Base-by-base conservation (phyloP, 306 rosid species). In the Acacia melanoxylon region DNA sequence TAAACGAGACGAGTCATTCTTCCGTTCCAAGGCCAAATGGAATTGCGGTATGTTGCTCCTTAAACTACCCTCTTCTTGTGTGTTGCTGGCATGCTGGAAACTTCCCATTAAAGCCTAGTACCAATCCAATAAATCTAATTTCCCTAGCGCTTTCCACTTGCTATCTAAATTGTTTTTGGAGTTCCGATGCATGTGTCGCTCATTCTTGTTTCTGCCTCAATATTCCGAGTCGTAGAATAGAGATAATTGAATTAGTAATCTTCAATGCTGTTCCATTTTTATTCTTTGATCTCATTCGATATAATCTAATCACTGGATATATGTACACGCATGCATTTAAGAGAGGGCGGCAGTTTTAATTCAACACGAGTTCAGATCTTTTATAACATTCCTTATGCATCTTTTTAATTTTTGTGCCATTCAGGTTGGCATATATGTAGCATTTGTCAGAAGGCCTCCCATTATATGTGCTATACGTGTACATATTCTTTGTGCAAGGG, bases 341-440 rank as follows among this genome's bases (percentile, higher is more conserved):
- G 70, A 72, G 73, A 75, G 61, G n/a, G 29, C 52, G 68, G 44
- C 77, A 2, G 24, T 11, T 22, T 20, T 22, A 45, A 31, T 70
- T 73, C 42, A 59, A 69, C 78, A 56, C 20, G 54, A 74, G 48
- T 69, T 86, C 54, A 45, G 75, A 48, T 70, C 62, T 35, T 72
- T 41, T 4, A 0, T 41, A 13, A 45, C 80, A 48, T 76, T 72
- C 71, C 35, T 48, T 58, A 49, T 9, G 37, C 63, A 31, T 12
- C 15, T n/a, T 15, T 17, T 79, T 79, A 2, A 1, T 40, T 76
- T 44, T 83, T 80, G 24, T 63, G 83, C 72, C 58, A 76, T 75
- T 78, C 97, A 96, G 99, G 99, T 82, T 96, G 99, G 99, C 99
- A 96, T 88, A 89, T 96, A 82, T 96, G 99, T 27, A 96, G 91